A percentile compares a stretch with the other conserved stretches of the same genome.
Conservation (phyloP, 805 yeast genomes). For the Tetrapisispora arboricola region DNA sequence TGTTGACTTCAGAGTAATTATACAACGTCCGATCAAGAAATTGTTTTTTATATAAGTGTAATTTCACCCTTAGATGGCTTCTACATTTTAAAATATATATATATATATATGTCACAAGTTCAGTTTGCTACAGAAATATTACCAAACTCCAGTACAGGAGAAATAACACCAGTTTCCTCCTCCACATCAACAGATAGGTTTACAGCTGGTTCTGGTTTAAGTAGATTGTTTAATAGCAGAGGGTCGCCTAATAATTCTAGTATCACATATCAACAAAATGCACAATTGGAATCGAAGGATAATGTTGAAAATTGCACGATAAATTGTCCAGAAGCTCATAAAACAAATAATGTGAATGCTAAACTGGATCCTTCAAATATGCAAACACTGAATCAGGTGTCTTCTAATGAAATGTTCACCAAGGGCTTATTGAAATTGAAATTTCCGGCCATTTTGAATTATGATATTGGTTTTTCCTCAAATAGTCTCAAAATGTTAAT, state of each 20-base stretch:
- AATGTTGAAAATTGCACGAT: background rate
- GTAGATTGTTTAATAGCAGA: background rate
- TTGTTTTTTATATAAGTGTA: too few species aligned
- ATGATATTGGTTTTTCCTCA: background rate
- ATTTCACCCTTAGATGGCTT: too few species aligned
- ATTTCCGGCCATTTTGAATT: background rate
- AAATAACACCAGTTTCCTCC: background rate
- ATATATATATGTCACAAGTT: background rate
- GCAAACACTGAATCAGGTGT: background rate
- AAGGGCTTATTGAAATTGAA: background rate
- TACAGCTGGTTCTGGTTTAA: background rate
- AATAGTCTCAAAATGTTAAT: background rate
- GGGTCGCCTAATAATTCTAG: background rate
- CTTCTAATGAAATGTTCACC: slow-evolving; percentile 1
- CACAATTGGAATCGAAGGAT: background rate
- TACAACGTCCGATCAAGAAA: too few species aligned
- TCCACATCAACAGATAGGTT: background rate
- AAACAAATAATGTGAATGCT: background rate
- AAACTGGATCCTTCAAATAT: background rate
- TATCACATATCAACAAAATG: background rate
- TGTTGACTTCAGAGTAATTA: too few species aligned
- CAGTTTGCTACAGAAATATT: background rate
- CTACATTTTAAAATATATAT: too few species aligned
- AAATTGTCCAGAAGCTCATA: background rate
- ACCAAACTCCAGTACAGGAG: background rate